Evolutionary conservation across 2,329 filamentous ascomycete species (phyloP), one percentile per base, ranked within the genome.

Genomic region (Calonectria pteridis): DNA sequence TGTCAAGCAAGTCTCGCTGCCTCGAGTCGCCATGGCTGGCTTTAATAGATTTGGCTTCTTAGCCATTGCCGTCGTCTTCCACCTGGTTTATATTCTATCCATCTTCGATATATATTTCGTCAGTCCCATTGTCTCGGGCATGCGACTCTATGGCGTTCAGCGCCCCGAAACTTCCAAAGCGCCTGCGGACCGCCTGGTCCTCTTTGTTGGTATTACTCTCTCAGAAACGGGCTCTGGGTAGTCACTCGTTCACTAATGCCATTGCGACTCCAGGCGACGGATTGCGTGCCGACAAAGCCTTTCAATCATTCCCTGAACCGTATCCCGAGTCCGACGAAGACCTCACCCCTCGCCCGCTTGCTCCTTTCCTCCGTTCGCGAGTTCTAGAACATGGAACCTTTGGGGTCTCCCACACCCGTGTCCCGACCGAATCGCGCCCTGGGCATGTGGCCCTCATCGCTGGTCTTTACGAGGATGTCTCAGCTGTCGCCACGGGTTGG

Each of bases 61-160:
- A 84, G 93, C 93, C 83, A 91, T 98, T 83, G 97, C 97, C 79
- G 91, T 98, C 82, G 87, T 96, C 74, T 99, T 99, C 84, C 97
- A 99, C 85, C 84, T 98, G 68, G 91, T 98, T 77, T 99, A 99
- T 84, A 93, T 98, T 71, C 94, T 93, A 83, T 98, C 95, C 73
- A 98, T 98, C 81, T 99, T 99, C 86, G 96, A 98, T 84, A 97
- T 98, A 77, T 98, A 99, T 86, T 99, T 99, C 83, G 95, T 98
- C 82, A 98, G 95, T 83, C 97, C 97, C 28, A 97, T 99, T 79
- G 97, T 98, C 69, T 94, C 93, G 87, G 97, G 97, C 82, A 99
- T 99, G 97, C 92, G 91, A 81, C 90, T 95, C 73, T 96, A 95
- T 85, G 86, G 88, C 58, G 88, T 97, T 46, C 91, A 95, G 73